Percentiles rank a stretch among this genome's conserved stretches.
phyloP scores from a whole-genome alignment of 345 rosid species.

The Jatropha curcas region DNA sequence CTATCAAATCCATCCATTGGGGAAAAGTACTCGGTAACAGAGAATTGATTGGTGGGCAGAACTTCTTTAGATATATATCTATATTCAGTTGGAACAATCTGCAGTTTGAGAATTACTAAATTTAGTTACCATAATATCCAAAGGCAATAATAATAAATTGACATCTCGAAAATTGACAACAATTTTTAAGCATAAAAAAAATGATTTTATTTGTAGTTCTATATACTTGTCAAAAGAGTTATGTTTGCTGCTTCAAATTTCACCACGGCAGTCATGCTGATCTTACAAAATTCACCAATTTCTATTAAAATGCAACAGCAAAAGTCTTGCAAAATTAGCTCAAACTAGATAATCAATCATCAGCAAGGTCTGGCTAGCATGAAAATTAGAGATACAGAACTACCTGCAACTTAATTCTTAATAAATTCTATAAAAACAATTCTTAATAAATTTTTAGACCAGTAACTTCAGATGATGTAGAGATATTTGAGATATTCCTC shows the following conservation, averaged over 20 bases:
- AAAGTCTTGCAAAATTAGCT: neutral
- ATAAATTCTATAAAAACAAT: no score
- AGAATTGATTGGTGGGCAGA: constrained; percentile 88
- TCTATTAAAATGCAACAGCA: neutral
- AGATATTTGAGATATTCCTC: no score
- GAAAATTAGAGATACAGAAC: no score
- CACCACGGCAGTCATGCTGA: neutral
- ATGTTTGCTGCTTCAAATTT: neutral
- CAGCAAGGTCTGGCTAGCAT: neutral
- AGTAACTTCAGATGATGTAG: no score
- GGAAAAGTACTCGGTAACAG: constrained; percentile 88
- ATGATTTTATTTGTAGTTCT: neutral
- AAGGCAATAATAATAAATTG: neutral
- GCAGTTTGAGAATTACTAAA: constrained; percentile 22
- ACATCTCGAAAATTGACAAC: constrained; percentile 7
- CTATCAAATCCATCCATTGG: constrained; percentile 68
- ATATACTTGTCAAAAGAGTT: neutral
- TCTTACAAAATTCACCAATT: neutral
- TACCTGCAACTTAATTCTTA: no score
- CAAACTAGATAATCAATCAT: neutral
- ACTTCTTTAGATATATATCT: constrained; percentile 80
- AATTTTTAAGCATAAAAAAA: neutral
- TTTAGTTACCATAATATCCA: neutral
- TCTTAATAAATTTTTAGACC: no score
- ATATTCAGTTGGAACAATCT: constrained; percentile 99